These are phyloP conservation scores for Boletus rex-veris DNA, from an alignment of 768 basidiomycete species.

Conservation along the genomic window DNA sequence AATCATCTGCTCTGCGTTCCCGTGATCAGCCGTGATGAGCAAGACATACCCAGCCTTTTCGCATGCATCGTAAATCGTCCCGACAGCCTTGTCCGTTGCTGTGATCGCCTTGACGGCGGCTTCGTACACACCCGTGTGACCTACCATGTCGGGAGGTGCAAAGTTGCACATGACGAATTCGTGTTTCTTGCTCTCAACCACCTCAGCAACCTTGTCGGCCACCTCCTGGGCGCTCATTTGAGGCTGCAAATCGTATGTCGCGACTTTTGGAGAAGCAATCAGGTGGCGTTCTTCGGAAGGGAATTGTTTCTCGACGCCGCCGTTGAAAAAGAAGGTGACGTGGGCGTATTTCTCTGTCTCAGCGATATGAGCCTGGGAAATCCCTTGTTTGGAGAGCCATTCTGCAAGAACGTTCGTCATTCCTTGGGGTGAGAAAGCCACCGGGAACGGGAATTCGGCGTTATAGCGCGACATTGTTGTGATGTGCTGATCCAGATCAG, in stretches of 20 bases:
- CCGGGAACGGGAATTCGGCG: conserved; percentile 80
- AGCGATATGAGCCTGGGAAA: conserved; percentile 89
- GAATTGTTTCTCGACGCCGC: conserved; percentile 92
- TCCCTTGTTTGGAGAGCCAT: conserved; percentile 74
- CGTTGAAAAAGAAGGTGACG: conserved; percentile 98
- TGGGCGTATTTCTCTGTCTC: conserved; percentile 99
- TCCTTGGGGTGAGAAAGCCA: conserved; percentile 89
- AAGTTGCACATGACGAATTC: conserved; percentile 99
- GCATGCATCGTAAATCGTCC: conserved; percentile 82
- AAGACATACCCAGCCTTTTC: conserved; percentile 83
- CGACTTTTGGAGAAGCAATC: conserved; percentile 90
- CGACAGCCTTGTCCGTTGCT: conserved; percentile 87
- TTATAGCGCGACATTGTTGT: conserved; percentile 96
- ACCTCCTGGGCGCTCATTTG: conserved; percentile 87
- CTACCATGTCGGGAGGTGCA: conserved; percentile 97
- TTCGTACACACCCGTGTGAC: conserved; percentile 89
- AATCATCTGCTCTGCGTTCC: conserved; percentile 94
- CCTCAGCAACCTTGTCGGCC: conserved; percentile 88
- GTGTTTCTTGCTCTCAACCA: conserved; percentile 62
- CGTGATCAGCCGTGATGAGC: conserved; percentile 89
- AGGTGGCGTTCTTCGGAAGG: conserved; percentile 76
- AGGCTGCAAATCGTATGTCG: conserved; percentile 90
- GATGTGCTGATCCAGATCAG: conserved; percentile 51
- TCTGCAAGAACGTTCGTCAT: conserved; percentile 97
- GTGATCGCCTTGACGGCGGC: conserved; percentile 87